Conservation (phyloP, 2,329 filamentous ascomycete species). For the Aspergillus sergii region DNA sequence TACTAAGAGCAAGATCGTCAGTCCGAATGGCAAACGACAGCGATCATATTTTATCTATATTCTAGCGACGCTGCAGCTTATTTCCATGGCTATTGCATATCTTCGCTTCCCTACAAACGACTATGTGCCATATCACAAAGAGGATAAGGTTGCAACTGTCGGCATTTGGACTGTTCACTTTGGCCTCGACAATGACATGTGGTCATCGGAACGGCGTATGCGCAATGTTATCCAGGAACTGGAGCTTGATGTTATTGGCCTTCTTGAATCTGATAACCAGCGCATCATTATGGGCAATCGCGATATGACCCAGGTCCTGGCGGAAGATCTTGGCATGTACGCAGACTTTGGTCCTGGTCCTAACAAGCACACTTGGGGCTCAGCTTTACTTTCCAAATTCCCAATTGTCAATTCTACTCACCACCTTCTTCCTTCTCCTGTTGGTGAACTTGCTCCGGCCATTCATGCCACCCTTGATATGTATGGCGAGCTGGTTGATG, state of each 20-base stretch:
- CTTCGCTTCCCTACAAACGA: conserved; percentile 90
- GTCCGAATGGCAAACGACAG: conserved; percentile 49
- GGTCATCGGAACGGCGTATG: conserved; percentile 93
- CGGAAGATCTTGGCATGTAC: conserved; percentile 97
- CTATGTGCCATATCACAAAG: conserved; percentile 84
- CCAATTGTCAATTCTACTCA: conserved; percentile 97
- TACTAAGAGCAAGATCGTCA: conserved; percentile 42
- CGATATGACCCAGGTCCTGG: conserved; percentile 91
- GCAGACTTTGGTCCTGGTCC: conserved; percentile 96
- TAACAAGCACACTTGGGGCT: conserved; percentile 98
- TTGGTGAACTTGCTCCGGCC: conserved; percentile 90
- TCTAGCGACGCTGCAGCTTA: conserved; percentile 74
- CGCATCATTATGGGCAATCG: conserved; percentile 99
- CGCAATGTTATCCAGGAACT: conserved; percentile 86
- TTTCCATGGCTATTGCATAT: conserved; percentile 80
- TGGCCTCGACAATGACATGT: conserved; percentile 97
- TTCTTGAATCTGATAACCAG: conserved; percentile 90
- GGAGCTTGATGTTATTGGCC: conserved; percentile 96
- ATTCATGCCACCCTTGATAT: conserved; percentile 96
- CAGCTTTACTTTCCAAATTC: conserved; percentile 91
- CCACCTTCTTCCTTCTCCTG: conserved; percentile 88
- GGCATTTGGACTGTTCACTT: conserved; percentile 99
- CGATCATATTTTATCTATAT: conserved; percentile 71
- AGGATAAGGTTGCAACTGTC: conserved; percentile 85
- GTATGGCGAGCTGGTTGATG: conserved; percentile 85